A percentile compares a stretch with the other conserved stretches of the same genome.
Evolutionary conservation across 148 eudicot species (phyloP).

Genomic region (Vaccinium vitisidaea): DNA sequence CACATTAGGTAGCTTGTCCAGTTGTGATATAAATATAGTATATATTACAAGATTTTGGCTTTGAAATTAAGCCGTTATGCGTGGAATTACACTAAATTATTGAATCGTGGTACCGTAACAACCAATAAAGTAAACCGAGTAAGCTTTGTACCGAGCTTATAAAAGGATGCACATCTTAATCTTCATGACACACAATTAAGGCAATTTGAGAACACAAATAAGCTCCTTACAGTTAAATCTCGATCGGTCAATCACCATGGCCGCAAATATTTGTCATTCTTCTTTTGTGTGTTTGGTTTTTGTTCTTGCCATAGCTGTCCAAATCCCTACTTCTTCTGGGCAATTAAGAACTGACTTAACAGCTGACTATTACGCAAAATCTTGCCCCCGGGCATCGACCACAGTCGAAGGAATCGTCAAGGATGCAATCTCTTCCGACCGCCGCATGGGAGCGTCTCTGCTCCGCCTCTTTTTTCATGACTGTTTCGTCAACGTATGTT

Average conservation of each 20-base stretch:
- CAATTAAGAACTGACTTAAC: no score
- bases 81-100: background rate
- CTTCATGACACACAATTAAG: background rate
- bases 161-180: background rate
- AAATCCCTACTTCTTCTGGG: background rate
- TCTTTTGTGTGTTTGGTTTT: background rate
- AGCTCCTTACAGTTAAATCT: background rate
- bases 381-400: slow-evolving; percentile 8
- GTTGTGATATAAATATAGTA: no score
- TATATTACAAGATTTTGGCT: no score
- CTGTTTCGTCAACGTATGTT: slow-evolving; percentile 54
- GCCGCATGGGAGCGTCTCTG: slow-evolving; percentile 56
- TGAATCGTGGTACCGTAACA: background rate
- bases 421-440: slow-evolving; percentile 35
- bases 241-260: slow-evolving; percentile 4
- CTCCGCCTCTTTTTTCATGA: slow-evolving; percentile 63
- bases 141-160: background rate
- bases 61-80: no score
- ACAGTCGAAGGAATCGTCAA: slow-evolving; percentile 8
- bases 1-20: no score
- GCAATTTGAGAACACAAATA: background rate
- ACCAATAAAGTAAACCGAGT: background rate
- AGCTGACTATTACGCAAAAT: background rate
- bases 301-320: background rate
- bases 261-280: background rate